phyloP scores from a whole-genome alignment of 2,329 filamentous ascomycete species.

The Dissoconium aciculare region DNA sequence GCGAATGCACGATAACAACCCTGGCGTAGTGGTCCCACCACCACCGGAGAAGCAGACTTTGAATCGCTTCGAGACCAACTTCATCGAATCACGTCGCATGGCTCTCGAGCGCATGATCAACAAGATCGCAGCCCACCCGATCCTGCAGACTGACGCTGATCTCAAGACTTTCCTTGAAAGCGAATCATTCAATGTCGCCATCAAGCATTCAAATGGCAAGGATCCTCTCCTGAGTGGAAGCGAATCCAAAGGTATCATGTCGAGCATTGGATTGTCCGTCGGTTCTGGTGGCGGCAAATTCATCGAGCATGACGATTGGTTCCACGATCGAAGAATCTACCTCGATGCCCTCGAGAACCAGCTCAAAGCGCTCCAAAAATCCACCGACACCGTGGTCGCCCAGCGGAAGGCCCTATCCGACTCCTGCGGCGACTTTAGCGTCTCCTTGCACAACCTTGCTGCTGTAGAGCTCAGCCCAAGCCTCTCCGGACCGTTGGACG shows the following conservation, averaged over 20 bases:
- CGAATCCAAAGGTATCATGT: constrained; percentile 84
- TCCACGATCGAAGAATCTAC: constrained; percentile 90
- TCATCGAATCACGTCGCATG: constrained; percentile 81
- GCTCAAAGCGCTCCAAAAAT: constrained; percentile 70
- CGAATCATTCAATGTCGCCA: constrained; percentile 85
- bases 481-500: constrained; percentile 76
- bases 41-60: constrained; percentile 97
- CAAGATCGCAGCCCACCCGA: constrained; percentile 79
- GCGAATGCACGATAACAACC: constrained; percentile 83
- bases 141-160: constrained; percentile 82
- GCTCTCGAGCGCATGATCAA: constrained; percentile 96
- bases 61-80: constrained; percentile 88
- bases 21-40: constrained; percentile 85
- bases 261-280: constrained; percentile 58
- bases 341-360: constrained; percentile 87
- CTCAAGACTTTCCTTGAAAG: constrained; percentile 95
- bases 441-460: constrained; percentile 80
- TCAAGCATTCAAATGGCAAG: constrained; percentile 84
- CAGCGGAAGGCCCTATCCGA: constrained; percentile 91
- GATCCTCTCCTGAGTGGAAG: constrained; percentile 56
- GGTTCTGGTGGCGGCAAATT: constrained; percentile 64
- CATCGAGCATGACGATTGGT: constrained; percentile 98
- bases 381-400: constrained; percentile 79
- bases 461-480: constrained; percentile 82
- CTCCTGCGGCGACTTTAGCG: constrained; percentile 82